phyloP scores from a whole-genome alignment of 192 early-diverging fungal genomes.

The Coemansia sp. region DNA sequence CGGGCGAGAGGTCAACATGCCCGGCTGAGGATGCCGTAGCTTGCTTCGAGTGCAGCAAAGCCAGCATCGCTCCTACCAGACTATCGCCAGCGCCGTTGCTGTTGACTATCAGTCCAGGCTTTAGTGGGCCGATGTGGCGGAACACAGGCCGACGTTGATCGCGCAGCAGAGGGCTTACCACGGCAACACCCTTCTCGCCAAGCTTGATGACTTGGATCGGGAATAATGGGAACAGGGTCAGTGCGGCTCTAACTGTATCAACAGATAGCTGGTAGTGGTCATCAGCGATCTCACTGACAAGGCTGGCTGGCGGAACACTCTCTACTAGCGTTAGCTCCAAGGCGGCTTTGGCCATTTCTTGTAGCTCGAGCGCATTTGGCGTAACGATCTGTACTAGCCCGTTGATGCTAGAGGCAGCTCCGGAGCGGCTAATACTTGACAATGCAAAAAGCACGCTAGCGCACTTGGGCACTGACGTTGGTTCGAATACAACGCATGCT shows the following conservation, averaged over 20 bases:
- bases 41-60: constrained; percentile 28
- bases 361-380: constrained; percentile 75
- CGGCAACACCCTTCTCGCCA: constrained; percentile 65
- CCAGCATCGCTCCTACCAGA: constrained; percentile 69
- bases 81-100: constrained; percentile 58
- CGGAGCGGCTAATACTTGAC: constrained; percentile 33
- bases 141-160: constrained; percentile 7
- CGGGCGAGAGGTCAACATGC: constrained; percentile 5
- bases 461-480: constrained; percentile 88
- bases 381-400: constrained; percentile 61
- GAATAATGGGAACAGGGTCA: constrained; percentile 54
- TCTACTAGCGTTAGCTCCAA: constrained; percentile 23
- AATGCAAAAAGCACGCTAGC: constrained; percentile 58
- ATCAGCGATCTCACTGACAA: constrained; percentile 17
- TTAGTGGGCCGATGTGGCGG: constrained; percentile 23
- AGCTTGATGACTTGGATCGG: constrained; percentile 68
- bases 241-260: constrained; percentile 28
- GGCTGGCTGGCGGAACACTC: constrained; percentile 10
- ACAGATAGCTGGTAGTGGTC: constrained; percentile 9
- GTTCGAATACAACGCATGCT: constrained; percentile 76
- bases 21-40: constrained; percentile 2
- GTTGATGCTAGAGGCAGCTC: background rate
- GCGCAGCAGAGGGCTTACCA: constrained; percentile 26
- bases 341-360: constrained; percentile 57
- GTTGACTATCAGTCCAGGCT: constrained; percentile 23